Percentiles rank a stretch among this genome's conserved stretches.
Evolutionary conservation across 345 rosid species (phyloP).

Genomic region (Clarkia xantiana): DNA sequence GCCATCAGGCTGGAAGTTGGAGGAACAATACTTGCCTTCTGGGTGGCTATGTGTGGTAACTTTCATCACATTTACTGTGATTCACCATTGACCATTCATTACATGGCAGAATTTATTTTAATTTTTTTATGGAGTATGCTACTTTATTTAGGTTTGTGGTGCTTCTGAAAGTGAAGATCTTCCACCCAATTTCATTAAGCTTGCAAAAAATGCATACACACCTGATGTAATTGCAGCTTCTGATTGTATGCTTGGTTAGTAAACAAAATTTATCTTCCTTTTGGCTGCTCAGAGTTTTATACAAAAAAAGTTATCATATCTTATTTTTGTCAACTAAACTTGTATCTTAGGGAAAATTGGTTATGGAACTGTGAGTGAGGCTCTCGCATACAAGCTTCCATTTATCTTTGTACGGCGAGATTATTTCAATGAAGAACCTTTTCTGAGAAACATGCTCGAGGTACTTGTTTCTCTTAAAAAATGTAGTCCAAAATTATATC

Average conservation of each 20-base stretch:
- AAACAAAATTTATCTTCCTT: neutral
- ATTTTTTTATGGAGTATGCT: constrained; percentile 5
- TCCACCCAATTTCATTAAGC: constrained; percentile 83
- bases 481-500: neutral
- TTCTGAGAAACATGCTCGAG: constrained; percentile 97
- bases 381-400: constrained; percentile 78
- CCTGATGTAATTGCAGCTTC: constrained; percentile 99
- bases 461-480: constrained; percentile 14
- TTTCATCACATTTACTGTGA: neutral
- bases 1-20: constrained; percentile 97
- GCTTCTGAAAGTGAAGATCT: constrained; percentile 78
- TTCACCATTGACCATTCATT: neutral
- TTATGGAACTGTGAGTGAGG: constrained; percentile 96
- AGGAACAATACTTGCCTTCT: constrained; percentile 68
- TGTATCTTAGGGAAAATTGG: constrained; percentile 82
- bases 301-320: no score
- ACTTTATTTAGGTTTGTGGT: constrained; percentile 70
- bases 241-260: constrained; percentile 99
- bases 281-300: neutral
- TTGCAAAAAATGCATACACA: constrained; percentile 89
- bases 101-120: neutral
- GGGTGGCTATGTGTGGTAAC: constrained; percentile 97
- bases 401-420: constrained; percentile 98
- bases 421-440: constrained; percentile 96
- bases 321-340: neutral